phyloP scores from a whole-genome alignment of 495 filamentous ascomycete species.

The Coniosporium apollinis region DNA sequence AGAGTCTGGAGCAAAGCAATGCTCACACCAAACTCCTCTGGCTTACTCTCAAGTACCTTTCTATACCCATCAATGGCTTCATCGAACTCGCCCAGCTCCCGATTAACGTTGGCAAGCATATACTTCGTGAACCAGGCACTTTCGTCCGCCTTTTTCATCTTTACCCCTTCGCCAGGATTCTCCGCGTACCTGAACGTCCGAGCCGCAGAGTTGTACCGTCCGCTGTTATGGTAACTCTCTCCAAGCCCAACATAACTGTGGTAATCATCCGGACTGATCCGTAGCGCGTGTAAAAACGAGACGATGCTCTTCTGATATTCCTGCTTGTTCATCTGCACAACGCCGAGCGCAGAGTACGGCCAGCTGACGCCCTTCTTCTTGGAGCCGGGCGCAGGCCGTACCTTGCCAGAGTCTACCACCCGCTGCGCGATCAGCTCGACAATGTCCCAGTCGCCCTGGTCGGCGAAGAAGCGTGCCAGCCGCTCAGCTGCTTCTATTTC shows the following conservation, averaged over 20 bases:
- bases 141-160: constrained; percentile 31
- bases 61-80: constrained; percentile 62
- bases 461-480: constrained; percentile 68
- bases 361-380: constrained; percentile 85
- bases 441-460: constrained; percentile 86
- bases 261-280: constrained; percentile 70
- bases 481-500: constrained; percentile 82
- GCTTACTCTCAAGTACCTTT: constrained; percentile 44
- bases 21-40: constrained; percentile 66
- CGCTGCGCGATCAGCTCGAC: constrained; percentile 84
- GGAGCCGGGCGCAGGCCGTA: constrained; percentile 73
- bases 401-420: constrained; percentile 82
- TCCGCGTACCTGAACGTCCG: constrained; percentile 77
- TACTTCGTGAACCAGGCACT: constrained; percentile 93
- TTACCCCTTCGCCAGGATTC: constrained; percentile 40
- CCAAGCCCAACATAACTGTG: constrained; percentile 92
- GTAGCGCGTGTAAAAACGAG: constrained; percentile 80
- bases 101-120: constrained; percentile 88
- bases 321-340: constrained; percentile 91
- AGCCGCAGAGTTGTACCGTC: constrained; percentile 78
- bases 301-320: constrained; percentile 74
- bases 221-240: constrained; percentile 89
- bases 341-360: constrained; percentile 88
- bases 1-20: constrained; percentile 77
- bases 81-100: constrained; percentile 79